Percentiles rank a stretch among this genome's conserved stretches.
Evolutionary conservation across 2,329 filamentous ascomycete species (phyloP).

Genomic region (Scopulariopsis brevicaulis): DNA sequence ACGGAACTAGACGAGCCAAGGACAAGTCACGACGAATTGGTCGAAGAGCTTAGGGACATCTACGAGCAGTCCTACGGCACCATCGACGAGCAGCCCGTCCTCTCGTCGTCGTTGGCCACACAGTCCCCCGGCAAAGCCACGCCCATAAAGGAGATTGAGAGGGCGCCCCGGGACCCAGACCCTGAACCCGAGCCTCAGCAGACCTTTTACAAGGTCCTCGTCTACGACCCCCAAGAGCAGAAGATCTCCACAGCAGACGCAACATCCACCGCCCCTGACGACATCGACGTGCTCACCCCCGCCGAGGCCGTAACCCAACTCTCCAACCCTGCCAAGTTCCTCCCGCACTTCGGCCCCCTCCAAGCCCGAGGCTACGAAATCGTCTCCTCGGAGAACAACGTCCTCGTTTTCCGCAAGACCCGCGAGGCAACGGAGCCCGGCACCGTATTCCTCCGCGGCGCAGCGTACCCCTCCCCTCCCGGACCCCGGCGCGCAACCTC

Average conservation of each 20-base stretch:
- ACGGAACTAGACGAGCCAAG: neutral
- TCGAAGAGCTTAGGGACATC: neutral
- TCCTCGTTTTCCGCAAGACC: slow-evolving; percentile 56
- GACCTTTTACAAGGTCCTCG: slow-evolving; percentile 49
- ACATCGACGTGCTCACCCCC: slow-evolving; percentile 39
- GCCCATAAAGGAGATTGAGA: neutral
- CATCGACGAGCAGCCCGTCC: neutral
- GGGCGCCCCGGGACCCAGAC: neutral
- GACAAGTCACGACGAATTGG: neutral
- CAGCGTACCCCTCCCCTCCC: slow-evolving; percentile 1
- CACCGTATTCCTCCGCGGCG: neutral
- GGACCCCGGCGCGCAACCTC: slow-evolving; percentile 2
- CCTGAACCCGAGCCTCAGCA: neutral
- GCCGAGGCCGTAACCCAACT: slow-evolving; percentile 49
- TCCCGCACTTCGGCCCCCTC: slow-evolving; percentile 48
- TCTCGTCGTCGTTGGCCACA: neutral
- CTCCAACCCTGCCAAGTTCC: slow-evolving; percentile 52
- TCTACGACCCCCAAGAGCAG: slow-evolving; percentile 49
- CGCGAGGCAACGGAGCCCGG: slow-evolving; percentile 12
- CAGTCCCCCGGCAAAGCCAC: neutral
- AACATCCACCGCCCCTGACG: slow-evolving; percentile 38
- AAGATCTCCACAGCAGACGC: slow-evolving; percentile 48
- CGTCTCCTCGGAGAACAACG: slow-evolving; percentile 48
- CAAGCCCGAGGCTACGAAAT: slow-evolving; percentile 55
- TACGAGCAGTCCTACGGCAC: neutral